Percentiles rank a stretch among this genome's conserved stretches.
phyloP scores from a whole-genome alignment of 352 stramenopile genomes.

The Phytophthora pisi region DNA sequence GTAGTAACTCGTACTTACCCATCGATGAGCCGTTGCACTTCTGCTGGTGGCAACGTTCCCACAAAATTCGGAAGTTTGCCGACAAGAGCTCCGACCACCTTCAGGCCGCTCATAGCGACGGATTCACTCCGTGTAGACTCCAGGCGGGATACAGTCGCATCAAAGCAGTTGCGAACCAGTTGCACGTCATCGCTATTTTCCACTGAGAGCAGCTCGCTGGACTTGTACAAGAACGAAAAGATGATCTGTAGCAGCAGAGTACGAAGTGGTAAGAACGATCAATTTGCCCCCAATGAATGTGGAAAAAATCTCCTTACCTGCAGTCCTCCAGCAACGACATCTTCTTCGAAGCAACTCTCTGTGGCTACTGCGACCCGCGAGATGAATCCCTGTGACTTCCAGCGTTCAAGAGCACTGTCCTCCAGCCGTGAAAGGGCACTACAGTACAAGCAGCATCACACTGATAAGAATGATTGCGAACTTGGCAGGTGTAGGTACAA shows the following conservation, averaged over 20 bases:
- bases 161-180: conserved; percentile 34
- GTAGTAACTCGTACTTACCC: conserved; percentile 21
- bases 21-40: conserved; percentile 38
- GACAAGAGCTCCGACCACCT: conserved; percentile 61
- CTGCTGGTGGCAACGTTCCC: conserved; percentile 21
- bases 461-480: not conserved
- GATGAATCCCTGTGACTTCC: conserved; percentile 34
- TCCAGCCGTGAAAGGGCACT: conserved; percentile 38
- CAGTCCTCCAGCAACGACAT: conserved; percentile 33
- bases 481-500: not conserved
- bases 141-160: conserved; percentile 26
- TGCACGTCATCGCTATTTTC: conserved; percentile 25
- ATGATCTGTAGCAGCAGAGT: conserved; percentile 35
- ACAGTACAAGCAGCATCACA: not conserved
- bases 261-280: conserved; percentile 8
- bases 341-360: conserved; percentile 23
- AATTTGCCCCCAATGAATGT: not conserved
- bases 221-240: conserved; percentile 58
- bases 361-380: conserved; percentile 24
- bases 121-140: conserved; percentile 32
- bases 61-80: conserved; percentile 55
- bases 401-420: conserved; percentile 23
- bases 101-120: conserved; percentile 61
- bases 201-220: conserved; percentile 28
- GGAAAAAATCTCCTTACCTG: conserved; percentile 28